phyloP scores from a whole-genome alignment of 257 asterid genomes.

The Anisodus acutangulus region DNA sequence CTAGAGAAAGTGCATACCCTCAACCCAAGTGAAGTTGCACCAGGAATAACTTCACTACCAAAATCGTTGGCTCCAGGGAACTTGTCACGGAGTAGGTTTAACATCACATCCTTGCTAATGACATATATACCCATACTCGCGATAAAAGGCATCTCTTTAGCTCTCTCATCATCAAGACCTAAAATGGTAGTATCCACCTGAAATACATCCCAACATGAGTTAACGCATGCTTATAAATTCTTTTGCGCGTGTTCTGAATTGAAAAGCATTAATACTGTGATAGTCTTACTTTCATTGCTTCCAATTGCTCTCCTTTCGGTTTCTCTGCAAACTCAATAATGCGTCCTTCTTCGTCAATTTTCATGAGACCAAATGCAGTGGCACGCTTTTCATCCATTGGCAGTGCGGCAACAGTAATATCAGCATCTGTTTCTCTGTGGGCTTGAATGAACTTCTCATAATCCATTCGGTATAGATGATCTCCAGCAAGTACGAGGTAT shows the following conservation, averaged over 20 bases:
- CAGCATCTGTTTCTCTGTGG: constrained; percentile 98
- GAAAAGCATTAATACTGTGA: neutral
- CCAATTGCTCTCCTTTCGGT: constrained; percentile 88
- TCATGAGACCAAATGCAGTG: constrained; percentile 93
- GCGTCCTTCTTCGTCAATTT: constrained; percentile 97
- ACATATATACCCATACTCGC: constrained; percentile 99
- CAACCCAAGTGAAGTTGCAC: constrained; percentile 85
- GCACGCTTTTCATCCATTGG: constrained; percentile 99
- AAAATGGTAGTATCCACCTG: constrained; percentile 94
- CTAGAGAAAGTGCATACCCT: constrained; percentile 56
- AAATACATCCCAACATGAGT: neutral
- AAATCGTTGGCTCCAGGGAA: constrained; percentile 96
- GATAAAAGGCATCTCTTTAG: constrained; percentile 91
- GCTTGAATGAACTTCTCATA: constrained; percentile 94
- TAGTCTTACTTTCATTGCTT: constrained; percentile 72
- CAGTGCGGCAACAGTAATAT: constrained; percentile 93
- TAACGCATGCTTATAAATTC: neutral
- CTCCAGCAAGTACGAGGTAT: constrained; percentile 90
- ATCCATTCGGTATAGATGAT: constrained; percentile 93
- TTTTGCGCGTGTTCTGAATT: neutral
- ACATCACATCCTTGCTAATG: constrained; percentile 91
- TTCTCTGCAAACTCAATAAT: constrained; percentile 89
- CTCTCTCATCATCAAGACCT: constrained; percentile 93
- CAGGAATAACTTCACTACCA: constrained; percentile 98
- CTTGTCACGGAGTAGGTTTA: constrained; percentile 66